Evolutionary conservation across 2,329 filamentous ascomycete genomes (phyloP).

Genomic region (Lecanicillium sp.): DNA sequence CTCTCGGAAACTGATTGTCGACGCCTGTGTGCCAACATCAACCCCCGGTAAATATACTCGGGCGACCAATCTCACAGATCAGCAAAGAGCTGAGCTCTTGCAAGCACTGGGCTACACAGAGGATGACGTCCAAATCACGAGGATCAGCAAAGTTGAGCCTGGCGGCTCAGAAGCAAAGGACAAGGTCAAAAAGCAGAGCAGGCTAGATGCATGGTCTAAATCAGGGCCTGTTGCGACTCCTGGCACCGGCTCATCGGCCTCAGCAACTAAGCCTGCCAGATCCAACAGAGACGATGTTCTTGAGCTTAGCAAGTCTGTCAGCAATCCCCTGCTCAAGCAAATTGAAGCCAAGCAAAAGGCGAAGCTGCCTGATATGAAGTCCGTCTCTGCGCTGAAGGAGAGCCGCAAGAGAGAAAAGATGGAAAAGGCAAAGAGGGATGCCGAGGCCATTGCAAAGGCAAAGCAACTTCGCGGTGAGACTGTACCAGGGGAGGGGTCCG

Average conservation of each 20-base stretch:
- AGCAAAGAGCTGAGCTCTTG: constrained; percentile 77
- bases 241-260: constrained; percentile 8
- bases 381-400: constrained; percentile 49
- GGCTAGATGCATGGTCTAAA: constrained; percentile 54
- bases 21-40: constrained; percentile 54
- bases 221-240: constrained; percentile 26
- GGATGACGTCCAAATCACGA: constrained; percentile 43
- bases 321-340: constrained; percentile 38
- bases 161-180: constrained; percentile 19
- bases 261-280: constrained; percentile 18
- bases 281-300: constrained; percentile 39
- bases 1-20: constrained; percentile 53
- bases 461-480: constrained; percentile 35
- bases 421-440: constrained; percentile 64
- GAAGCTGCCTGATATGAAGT: constrained; percentile 24
- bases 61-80: constrained; percentile 70
- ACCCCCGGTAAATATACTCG: constrained; percentile 45
- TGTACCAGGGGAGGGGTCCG: constrained; percentile 52
- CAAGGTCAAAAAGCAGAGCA: constrained; percentile 47
- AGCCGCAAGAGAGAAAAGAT: constrained; percentile 68
- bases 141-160: constrained; percentile 25
- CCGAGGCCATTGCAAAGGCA: constrained; percentile 61
- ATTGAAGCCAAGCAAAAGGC: constrained; percentile 27
- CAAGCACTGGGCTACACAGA: constrained; percentile 53
- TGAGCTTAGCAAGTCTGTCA: constrained; percentile 37